These are phyloP conservation scores for Neospermospora avenae DNA, from an alignment of 2,329 filamentous ascomycete species.

Conservation along the genomic window DNA sequence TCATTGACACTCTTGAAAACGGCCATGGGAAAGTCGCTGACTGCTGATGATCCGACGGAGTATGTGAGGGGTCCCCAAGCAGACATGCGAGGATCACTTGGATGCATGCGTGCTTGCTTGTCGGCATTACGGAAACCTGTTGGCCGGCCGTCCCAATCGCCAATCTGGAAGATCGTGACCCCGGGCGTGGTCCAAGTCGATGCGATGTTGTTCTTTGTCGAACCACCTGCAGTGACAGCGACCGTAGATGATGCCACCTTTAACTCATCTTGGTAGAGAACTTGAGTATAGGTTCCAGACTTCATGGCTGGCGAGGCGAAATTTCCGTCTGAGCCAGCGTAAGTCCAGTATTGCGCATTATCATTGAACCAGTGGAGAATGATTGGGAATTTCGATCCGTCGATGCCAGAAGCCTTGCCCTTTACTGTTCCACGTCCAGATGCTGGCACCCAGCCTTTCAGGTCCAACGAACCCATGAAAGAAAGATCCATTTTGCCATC, in stretches of 20 bases:
- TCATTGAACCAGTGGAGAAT: conserved; percentile 66
- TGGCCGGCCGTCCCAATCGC: conserved; percentile 62
- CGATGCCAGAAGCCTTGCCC: conserved; percentile 57
- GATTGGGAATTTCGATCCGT: conserved; percentile 45
- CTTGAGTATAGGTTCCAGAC: conserved; percentile 65
- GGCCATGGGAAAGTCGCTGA: conserved; percentile 61
- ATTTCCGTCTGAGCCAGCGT: conserved; percentile 49
- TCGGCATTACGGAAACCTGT: conserved; percentile 64
- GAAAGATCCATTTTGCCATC: conserved; percentile 46
- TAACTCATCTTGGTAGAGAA: conserved; percentile 59
- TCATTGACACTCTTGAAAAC: conserved; percentile 59
- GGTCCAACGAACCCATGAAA: conserved; percentile 56
- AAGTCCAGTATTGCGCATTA: conserved; percentile 63
- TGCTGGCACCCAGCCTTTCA: conserved; percentile 55
- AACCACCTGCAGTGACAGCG: conserved; percentile 47
- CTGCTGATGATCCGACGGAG: conserved; percentile 53
- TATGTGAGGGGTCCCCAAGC: conserved; percentile 59
- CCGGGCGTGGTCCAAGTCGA: conserved; percentile 43
- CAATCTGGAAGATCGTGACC: conserved; percentile 60
- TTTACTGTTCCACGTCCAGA: conserved; percentile 55
- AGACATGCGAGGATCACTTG: conserved; percentile 61
- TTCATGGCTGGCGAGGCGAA: conserved; percentile 66
- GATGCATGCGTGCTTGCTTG: conserved; percentile 66
- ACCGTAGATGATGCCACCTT: conserved; percentile 47
- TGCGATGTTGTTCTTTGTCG: conserved; percentile 49